Evolutionary conservation across 2,329 filamentous ascomycete species (phyloP), one percentile per base, ranked within the genome.

Genomic region (Ceratocystis albifundus): DNA sequence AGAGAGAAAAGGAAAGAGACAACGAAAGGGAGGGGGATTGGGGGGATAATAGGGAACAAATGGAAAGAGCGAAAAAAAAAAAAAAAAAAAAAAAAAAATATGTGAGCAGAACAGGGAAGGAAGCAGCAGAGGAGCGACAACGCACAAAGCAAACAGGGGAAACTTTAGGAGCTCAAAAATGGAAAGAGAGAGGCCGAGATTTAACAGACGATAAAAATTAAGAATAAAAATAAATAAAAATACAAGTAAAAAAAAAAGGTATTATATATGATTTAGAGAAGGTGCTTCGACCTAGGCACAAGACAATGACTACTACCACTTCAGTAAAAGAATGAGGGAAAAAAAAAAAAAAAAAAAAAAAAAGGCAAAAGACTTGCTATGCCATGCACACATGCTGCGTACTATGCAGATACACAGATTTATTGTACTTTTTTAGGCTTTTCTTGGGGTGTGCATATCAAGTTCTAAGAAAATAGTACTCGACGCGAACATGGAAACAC

Each of bases 11-110:
- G n/a, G 45, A 46, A 28, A 30, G 61, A 62, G 61, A 62, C 32
- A 62, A 44, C 61, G 44, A 44, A 22, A 46, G 36, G 32, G 41
- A 62, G 36, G 61, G 22, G 61, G n/a, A 41, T 25, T 17, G 55
- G 25, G 20, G 20, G 61, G 20, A 67, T 67, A 66, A 57, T 63
- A 68, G 65, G 67, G 67, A 65, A 67, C 28, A 65, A 59, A 62
- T 64, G 48, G 65, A 55, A 62, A 67, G 36, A 50, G 66, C n/a
- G 17, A 41, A 61, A 36, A 22, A 41, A 68, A 45, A 20, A 20
- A 41, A 61, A 36, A 22, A 41, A 68, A 45, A 20, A 32, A 20
- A 17, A 65, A 61, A 62, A 53, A 28, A 62, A 65, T 22, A 44
- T 44, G 30, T 62, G 44, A 62, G 45, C 44, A 62, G 36, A 41